Percentiles rank a stretch among this genome's conserved stretches.
Evolutionary conservation across 495 filamentous ascomycete genomes (phyloP).

Genomic region (Xylaria curta): DNA sequence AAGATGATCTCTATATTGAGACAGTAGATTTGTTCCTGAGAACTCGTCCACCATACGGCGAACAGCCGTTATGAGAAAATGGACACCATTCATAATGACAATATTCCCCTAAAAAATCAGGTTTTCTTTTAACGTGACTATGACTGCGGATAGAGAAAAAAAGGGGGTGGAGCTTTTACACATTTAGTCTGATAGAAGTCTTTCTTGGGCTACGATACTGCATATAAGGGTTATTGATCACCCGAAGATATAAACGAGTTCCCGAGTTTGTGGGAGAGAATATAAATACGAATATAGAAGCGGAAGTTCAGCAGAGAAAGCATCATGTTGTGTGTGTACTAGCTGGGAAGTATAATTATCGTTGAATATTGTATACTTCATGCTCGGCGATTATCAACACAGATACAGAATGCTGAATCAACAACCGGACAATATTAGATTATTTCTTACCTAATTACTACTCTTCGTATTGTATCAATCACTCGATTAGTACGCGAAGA

Average conservation of each 20-base stretch:
- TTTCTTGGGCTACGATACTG: background rate
- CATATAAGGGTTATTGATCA: background rate
- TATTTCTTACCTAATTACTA: background rate
- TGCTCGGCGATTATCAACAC: background rate
- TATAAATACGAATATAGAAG: background rate
- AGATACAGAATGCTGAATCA: background rate
- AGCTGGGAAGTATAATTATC: background rate
- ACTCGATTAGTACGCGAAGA: background rate
- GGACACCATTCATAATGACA: background rate
- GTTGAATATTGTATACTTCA: background rate
- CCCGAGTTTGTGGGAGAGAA: background rate
- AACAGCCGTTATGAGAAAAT: conserved; percentile 27
- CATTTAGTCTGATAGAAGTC: background rate
- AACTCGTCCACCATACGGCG: conserved; percentile 33
- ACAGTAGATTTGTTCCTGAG: conserved; percentile 68
- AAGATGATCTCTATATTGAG: conserved; percentile 74
- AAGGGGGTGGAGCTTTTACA: background rate
- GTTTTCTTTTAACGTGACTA: background rate
- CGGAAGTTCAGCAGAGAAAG: background rate
- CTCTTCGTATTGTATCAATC: background rate
- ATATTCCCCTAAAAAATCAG: background rate
- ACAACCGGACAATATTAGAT: background rate
- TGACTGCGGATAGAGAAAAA: conserved; percentile 16
- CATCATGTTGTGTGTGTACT: background rate
- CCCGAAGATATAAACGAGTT: background rate